Evolutionary conservation across 2,329 filamentous ascomycete species (phyloP).

Genomic region (Fusarium sp.): DNA sequence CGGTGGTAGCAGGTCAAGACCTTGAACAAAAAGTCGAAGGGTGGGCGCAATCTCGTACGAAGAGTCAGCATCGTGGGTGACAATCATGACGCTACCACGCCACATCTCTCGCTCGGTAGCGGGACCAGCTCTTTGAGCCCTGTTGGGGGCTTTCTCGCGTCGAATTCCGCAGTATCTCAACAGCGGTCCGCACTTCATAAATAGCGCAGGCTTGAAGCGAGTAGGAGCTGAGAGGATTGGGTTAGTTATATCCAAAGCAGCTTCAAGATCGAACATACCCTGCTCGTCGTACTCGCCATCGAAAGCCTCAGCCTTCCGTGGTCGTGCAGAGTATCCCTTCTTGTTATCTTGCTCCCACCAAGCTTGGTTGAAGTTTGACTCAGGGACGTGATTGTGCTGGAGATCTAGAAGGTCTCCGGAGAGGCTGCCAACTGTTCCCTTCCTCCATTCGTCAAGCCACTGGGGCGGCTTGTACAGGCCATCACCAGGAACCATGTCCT

Average conservation of each 20-base stretch:
- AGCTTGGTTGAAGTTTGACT: conserved; percentile 62
- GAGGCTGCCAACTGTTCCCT: conserved; percentile 69
- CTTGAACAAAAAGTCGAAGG: conserved; percentile 85
- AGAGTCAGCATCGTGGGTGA: conserved; percentile 85
- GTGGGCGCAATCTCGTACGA: conserved; percentile 82
- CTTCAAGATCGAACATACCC: conserved; percentile 51
- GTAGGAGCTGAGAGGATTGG: conserved; percentile 61
- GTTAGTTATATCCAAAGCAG: conserved; percentile 16
- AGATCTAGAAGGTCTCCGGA: conserved; percentile 69
- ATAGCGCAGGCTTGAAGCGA: conserved; percentile 82
- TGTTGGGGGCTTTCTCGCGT: conserved; percentile 60
- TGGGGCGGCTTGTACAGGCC: conserved; percentile 66
- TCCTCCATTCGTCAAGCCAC: conserved; percentile 78
- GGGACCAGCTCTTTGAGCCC: conserved; percentile 40
- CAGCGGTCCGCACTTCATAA: conserved; percentile 89
- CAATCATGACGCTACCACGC: conserved; percentile 95
- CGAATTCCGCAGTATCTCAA: conserved; percentile 89
- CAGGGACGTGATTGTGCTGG: conserved; percentile 50
- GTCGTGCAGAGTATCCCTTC: conserved; percentile 56
- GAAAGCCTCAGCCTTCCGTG: conserved; percentile 69
- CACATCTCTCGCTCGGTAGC: conserved; percentile 77
- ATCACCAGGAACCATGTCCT: conserved; percentile 58
- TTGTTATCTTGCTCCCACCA: conserved; percentile 79
- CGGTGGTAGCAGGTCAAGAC: conserved; percentile 81
- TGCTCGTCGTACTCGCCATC: conserved; percentile 74